Evolutionary conservation across 1,139 yeast genomes (phyloP), one percentile per base, ranked within the genome.

Genomic region (Sugiyamaella grinbergsii): DNA sequence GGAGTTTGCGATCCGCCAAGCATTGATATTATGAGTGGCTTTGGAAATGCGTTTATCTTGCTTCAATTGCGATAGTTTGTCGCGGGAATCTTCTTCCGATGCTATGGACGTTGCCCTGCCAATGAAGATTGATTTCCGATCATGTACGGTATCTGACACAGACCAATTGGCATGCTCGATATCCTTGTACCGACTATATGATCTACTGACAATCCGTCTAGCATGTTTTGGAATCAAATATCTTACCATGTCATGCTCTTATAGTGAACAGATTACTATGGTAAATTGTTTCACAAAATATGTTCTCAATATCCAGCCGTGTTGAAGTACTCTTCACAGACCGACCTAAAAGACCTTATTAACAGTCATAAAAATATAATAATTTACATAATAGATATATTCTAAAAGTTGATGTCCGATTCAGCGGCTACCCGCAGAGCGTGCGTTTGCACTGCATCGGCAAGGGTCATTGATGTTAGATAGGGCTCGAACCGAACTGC

Each of bases 111-210:
- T 71, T 0, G 89, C 86, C 63, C 81, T 85, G 0, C 87, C 96
- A 48, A 88, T 77, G 59, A 90, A 90, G 1, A 89, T 83, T 0
- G 96, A 88, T n/a, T 85, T 87, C 52, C 96, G 71, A 64, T 89
- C 96, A 1, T 74, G 68, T 1, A 89, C 76, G 0, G 93, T 83
- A 0, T 84, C 89, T 0, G 94, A 83, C 18, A 78, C 77, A 1
- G 70, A 60, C 96, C 96, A 89, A 5, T 40, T 24, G 15, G 6
- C 15, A 2, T 22, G 16, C 3, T 3, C 22, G 13, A 13, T 18
- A 2, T 15, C 7, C 8, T 33, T n/a, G 16, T 23, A 24, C 10
- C 47, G 29, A 19, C 28, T 29, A 33, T 31, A 34, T 13, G 19
- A 22, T 38, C 39, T 15, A 20, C 10, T 15, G 10, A n/a, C 19